phyloP scores from a whole-genome alignment of 768 basidiomycete species.

The Cyathus striatus region DNA sequence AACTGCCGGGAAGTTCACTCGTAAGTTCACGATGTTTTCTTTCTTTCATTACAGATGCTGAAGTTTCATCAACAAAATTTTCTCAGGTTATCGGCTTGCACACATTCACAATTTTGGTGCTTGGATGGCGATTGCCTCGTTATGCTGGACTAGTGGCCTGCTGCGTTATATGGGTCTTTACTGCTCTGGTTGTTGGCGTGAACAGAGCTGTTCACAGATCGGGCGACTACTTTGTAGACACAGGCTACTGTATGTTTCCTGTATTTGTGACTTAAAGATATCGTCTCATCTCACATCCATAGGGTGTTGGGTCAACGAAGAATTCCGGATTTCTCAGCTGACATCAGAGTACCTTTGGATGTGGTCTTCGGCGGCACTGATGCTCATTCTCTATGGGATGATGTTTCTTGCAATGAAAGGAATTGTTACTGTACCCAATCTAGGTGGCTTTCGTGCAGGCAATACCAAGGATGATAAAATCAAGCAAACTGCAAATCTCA shows the following conservation, averaged over 20 bases:
- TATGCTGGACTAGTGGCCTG: conserved; percentile 26
- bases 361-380: conserved; percentile 39
- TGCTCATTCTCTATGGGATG: conserved; percentile 37
- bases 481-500: conserved; percentile 30
- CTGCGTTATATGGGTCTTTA: conserved; percentile 32
- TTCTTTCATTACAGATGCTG: not conserved
- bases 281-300: not conserved
- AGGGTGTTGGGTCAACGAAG: conserved; percentile 49
- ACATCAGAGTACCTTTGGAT: conserved; percentile 49
- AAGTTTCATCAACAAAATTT: no score
- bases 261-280: not conserved
- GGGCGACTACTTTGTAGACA: conserved; percentile 35
- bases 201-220: conserved; percentile 26
- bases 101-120: conserved; percentile 44
- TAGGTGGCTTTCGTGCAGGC: no score
- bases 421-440: conserved; percentile 26
- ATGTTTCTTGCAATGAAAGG: conserved; percentile 38
- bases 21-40: conserved; percentile 10
- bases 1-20: no score
- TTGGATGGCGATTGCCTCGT: conserved; percentile 27
- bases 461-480: conserved; percentile 16
- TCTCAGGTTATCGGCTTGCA: conserved; percentile 40
- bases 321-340: conserved; percentile 31
- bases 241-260: conserved; percentile 30
- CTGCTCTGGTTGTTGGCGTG: conserved; percentile 33